These are phyloP conservation scores for Physaria fendleri DNA, from an alignment of 345 rosid species.

Conservation along the genomic window DNA sequence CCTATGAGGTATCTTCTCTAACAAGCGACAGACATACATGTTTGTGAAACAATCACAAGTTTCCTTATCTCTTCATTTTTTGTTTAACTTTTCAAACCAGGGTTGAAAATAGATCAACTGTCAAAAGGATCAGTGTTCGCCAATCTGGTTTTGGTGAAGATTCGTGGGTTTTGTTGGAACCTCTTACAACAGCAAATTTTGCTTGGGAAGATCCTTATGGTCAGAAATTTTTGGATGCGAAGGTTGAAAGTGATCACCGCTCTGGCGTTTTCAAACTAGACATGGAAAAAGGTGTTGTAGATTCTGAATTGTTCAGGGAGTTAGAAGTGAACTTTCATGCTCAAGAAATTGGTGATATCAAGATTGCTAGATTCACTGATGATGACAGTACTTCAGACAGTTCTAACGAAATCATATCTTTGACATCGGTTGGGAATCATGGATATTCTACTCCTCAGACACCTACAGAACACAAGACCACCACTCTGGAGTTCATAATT, in stretches of 20 bases:
- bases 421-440: slow-evolving; percentile 37
- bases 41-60: slow-evolving; percentile 13
- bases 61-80: background rate
- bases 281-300: slow-evolving; percentile 50
- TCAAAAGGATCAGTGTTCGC: slow-evolving; percentile 57
- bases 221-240: slow-evolving; percentile 65
- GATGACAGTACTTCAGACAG: slow-evolving; percentile 30
- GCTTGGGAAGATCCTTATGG: slow-evolving; percentile 98
- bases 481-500: slow-evolving; percentile 69
- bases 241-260: slow-evolving; percentile 39
- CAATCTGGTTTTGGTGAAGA: slow-evolving; percentile 86
- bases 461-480: slow-evolving; percentile 31
- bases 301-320: slow-evolving; percentile 40
- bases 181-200: slow-evolving; percentile 68
- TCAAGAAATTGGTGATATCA: slow-evolving; percentile 58
- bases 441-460: slow-evolving; percentile 39
- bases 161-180: slow-evolving; percentile 62
- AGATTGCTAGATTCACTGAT: slow-evolving; percentile 63
- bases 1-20: slow-evolving; percentile 65
- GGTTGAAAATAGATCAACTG: slow-evolving; percentile 76
- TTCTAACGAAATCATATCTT: slow-evolving; percentile 35
- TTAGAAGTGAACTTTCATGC: slow-evolving; percentile 55
- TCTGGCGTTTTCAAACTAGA: slow-evolving; percentile 48
- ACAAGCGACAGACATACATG: background rate
- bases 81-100: slow-evolving; percentile 34